phyloP scores from a whole-genome alignment of 1,284 basidiomycete genomes.

The Earliella scabrosa region DNA sequence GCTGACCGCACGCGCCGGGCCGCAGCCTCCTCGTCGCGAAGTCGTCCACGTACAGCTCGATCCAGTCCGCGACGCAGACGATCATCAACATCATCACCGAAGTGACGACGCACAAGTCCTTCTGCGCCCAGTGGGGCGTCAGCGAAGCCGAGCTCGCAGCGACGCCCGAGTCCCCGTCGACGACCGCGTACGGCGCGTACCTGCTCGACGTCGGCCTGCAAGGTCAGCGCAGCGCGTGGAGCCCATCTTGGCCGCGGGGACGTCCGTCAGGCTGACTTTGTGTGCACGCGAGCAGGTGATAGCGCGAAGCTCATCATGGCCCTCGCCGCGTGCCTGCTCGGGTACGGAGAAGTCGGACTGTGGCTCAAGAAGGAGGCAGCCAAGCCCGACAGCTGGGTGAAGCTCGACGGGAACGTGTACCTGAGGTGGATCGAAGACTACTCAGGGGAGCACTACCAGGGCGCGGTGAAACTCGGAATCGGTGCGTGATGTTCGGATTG shows the following conservation, averaged over 20 bases:
- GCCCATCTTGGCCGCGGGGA: not conserved
- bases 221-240: slow-evolving; percentile 41
- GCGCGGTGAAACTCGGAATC: slow-evolving; percentile 72
- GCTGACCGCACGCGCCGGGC: not conserved
- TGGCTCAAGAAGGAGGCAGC: slow-evolving; percentile 69
- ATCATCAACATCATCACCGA: slow-evolving; percentile 73
- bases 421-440: slow-evolving; percentile 86
- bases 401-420: slow-evolving; percentile 74
- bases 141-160: slow-evolving; percentile 59
- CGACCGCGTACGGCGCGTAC: slow-evolving; percentile 88
- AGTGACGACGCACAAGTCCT: slow-evolving; percentile 73
- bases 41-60: slow-evolving; percentile 65
- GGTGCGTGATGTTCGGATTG: slow-evolving; percentile 46
- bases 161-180: slow-evolving; percentile 69
- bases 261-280: not conserved
- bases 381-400: slow-evolving; percentile 55
- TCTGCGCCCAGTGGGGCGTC: slow-evolving; percentile 76
- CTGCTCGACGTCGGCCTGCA: slow-evolving; percentile 79
- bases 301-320: slow-evolving; percentile 78
- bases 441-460: slow-evolving; percentile 70
- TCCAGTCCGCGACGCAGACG: slow-evolving; percentile 68
- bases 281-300: slow-evolving; percentile 54
- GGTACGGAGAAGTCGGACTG: slow-evolving; percentile 94
- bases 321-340: slow-evolving; percentile 85
- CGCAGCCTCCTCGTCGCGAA: slow-evolving; percentile 81